A percentile compares a stretch with the other conserved stretches of the same genome.
phyloP scores from a whole-genome alignment of 1,139 yeast species.

The Dujonia santamariae region DNA sequence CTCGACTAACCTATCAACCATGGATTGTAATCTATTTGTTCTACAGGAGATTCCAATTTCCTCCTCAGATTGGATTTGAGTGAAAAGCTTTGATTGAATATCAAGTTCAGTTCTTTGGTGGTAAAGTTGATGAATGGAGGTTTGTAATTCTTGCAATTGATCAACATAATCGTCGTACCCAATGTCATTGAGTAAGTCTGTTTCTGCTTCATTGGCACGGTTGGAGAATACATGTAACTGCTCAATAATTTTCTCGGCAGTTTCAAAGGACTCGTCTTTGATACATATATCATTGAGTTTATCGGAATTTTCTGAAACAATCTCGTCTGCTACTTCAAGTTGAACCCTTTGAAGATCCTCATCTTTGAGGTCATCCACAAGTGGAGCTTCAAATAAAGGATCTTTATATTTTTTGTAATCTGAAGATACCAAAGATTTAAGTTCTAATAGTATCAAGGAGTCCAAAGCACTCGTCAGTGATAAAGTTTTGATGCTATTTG shows the following conservation, averaged over 20 bases:
- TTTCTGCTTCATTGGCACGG: conserved; percentile 10
- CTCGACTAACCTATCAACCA: conserved; percentile 34
- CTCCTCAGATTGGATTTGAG: conserved; percentile 24
- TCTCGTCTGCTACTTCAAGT: conserved; percentile 19
- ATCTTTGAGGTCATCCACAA: conserved; percentile 42
- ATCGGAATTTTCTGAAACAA: not conserved
- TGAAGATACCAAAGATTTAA: conserved; percentile 39
- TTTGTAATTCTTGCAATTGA: conserved; percentile 22
- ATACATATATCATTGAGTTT: conserved; percentile 15
- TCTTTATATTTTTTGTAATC: conserved; percentile 42
- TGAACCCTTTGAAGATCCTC: conserved; percentile 24
- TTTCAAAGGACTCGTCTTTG: conserved; percentile 9
- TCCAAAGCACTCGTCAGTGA: conserved; percentile 13
- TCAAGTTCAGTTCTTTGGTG: conserved; percentile 20
- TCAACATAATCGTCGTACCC: conserved; percentile 10
- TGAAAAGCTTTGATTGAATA: conserved; percentile 19
- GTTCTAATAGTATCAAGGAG: conserved; percentile 31
- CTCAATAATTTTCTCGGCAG: conserved; percentile 13
- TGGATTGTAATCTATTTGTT: conserved; percentile 28
- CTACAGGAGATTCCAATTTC: conserved; percentile 25
- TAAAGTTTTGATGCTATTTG: conserved; percentile 11
- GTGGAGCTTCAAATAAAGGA: conserved; percentile 16
- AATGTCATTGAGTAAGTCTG: conserved; percentile 6
- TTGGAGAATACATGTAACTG: conserved; percentile 15
- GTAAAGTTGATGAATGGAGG: conserved; percentile 20